A percentile compares a stretch with the other conserved stretches of the same genome.
phyloP scores from a whole-genome alignment of 495 filamentous ascomycete genomes.

The Corynascus novoguineensis region DNA sequence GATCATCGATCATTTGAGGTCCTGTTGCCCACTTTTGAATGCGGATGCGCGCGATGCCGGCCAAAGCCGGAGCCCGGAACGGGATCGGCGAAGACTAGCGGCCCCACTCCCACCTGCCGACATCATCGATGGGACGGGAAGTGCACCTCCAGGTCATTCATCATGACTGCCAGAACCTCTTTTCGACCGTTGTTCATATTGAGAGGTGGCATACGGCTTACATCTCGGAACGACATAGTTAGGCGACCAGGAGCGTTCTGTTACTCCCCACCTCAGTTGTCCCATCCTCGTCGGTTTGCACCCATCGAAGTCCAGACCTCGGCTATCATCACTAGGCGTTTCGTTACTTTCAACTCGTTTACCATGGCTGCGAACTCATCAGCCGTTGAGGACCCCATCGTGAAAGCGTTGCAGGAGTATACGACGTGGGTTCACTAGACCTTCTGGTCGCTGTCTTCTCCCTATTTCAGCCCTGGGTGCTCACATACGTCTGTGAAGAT shows the following conservation, averaged over 20 bases:
- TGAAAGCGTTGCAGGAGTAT: slow-evolving; percentile 36
- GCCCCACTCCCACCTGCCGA: slow-evolving; percentile 11
- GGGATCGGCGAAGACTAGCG: neutral
- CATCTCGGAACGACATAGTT: no score
- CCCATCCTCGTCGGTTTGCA: neutral
- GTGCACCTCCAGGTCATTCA: no score
- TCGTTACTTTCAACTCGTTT: neutral
- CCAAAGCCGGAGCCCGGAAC: neutral
- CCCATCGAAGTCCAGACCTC: no score
- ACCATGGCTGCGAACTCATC: slow-evolving; percentile 15
- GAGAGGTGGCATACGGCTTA: no score
- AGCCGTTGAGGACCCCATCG: slow-evolving; percentile 31
- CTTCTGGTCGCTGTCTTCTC: no score
- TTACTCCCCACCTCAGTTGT: no score
- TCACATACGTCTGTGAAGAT: slow-evolving; percentile 23
- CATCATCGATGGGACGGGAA: no score
- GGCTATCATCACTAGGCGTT: slow-evolving; percentile 2
- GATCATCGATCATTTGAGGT: no score
- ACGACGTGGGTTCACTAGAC: slow-evolving; percentile 33
- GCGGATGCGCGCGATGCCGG: neutral
- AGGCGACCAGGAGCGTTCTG: no score
- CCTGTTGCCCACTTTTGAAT: neutral
- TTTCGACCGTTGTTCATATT: no score
- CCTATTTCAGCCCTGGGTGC: neutral
- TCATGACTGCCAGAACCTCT: no score